These are phyloP conservation scores for Odontarrhena argentea DNA, from an alignment of 345 rosid genomes.

Conservation along the genomic window DNA sequence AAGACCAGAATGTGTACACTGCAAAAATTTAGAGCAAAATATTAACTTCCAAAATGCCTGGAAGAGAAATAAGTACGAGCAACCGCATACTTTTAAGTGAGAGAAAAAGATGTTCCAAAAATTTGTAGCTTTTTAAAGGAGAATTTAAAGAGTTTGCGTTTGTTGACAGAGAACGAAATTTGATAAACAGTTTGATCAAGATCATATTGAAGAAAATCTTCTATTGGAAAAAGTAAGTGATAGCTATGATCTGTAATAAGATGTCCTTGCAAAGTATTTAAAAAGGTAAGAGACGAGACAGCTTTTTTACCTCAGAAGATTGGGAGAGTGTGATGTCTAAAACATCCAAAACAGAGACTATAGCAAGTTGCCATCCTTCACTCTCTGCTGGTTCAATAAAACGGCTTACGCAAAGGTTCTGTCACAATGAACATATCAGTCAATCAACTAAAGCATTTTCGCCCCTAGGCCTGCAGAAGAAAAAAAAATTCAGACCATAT, in stretches of 20 bases:
- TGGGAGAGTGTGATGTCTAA: conserved; percentile 60
- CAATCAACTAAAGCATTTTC: conserved; percentile 21
- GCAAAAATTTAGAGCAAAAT: conserved; percentile 41
- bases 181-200: conserved; percentile 17
- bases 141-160: not conserved
- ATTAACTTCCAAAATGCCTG: conserved; percentile 30
- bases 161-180: conserved; percentile 13
- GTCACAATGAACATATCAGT: conserved; percentile 35
- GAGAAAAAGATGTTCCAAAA: not conserved
- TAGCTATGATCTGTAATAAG: conserved; percentile 3
- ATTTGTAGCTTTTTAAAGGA: conserved; percentile 4
- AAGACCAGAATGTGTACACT: conserved; percentile 61
- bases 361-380: conserved; percentile 82
- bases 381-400: conserved; percentile 65
- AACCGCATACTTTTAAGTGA: conserved; percentile 25
- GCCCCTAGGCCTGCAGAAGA: conserved; percentile 19
- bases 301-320: conserved; percentile 56
- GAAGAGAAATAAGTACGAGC: conserved; percentile 12
- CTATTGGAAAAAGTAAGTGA: not conserved
- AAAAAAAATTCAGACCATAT: conserved; percentile 23
- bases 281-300: conserved; percentile 14
- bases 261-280: conserved; percentile 22
- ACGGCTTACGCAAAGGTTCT: conserved; percentile 74
- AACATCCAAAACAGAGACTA: conserved; percentile 71
- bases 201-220: not conserved